Conservation (phyloP, 345 rosid genomes). For the Salix caprea region DNA sequence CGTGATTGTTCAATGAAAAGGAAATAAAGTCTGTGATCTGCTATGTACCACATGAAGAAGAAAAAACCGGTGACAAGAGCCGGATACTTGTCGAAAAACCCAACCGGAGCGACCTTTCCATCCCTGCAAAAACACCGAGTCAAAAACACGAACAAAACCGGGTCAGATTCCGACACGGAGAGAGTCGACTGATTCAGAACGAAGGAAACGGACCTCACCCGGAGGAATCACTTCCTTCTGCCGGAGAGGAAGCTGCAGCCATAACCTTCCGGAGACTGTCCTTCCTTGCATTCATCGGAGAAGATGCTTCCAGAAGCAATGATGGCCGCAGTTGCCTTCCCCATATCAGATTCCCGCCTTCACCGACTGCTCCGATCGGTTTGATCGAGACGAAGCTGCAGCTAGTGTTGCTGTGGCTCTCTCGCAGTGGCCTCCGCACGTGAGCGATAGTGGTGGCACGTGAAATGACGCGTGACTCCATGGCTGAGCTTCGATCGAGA, state of each 20-base stretch:
- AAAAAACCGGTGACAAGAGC: conserved; percentile 82
- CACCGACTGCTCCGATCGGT: conserved; percentile 53
- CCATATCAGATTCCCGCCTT: conserved; percentile 71
- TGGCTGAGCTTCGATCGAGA: conserved; percentile 16
- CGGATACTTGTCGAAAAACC: conserved; percentile 69
- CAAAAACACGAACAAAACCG: conserved; percentile 12
- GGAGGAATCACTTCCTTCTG: conserved; percentile 82
- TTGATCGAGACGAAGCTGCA: conserved; percentile 31
- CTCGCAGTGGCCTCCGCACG: conserved; percentile 30
- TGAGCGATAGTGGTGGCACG: conserved; percentile 51
- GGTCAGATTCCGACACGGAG: conserved; percentile 27
- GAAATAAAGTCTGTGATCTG: not conserved
- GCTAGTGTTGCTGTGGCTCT: conserved; percentile 19
- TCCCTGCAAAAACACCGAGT: conserved; percentile 48
- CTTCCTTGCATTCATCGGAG: conserved; percentile 23
- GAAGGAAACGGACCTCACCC: conserved; percentile 95
- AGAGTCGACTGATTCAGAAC: conserved; percentile 32
- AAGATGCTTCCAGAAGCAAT: conserved; percentile 34
- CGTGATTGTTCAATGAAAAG: not conserved
- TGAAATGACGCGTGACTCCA: conserved; percentile 86
- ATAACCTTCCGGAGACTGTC: conserved; percentile 45
- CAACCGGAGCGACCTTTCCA: conserved; percentile 47
- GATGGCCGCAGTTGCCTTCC: conserved; percentile 82
- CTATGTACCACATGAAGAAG: conserved; percentile 93
- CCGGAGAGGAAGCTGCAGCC: conserved; percentile 68